Base-by-base conservation (phyloP, 306 rosid genomes). In the Clitoria ternatea region DNA sequence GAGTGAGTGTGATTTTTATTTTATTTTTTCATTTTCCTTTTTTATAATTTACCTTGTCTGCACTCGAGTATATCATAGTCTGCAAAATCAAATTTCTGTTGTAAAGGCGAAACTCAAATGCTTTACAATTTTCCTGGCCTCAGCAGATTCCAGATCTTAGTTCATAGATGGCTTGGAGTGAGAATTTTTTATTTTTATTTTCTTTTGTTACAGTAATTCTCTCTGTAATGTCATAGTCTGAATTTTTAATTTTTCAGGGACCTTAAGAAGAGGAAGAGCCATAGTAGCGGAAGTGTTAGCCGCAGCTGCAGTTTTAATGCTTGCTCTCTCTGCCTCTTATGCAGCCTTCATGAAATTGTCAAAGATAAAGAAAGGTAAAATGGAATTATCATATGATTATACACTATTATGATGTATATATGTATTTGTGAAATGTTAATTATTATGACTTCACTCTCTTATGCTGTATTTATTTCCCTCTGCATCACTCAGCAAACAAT, bases 261-360 rank as follows among this genome's bases (percentile, higher is more conserved):
- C 60, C 26, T 54, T 77, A 27, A 77, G 44, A 32, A 78, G 70
- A 75, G 79, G 86, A 79, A 83, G 92, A 76, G 66, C 52, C 26
- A 80, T 75, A 15, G 40, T 72, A 76, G 90, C 98, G 67, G 74
- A 64, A 11, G 85, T 73, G 37, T 54, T 88, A 62, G 87, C 88
- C 26, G 85, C 64, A 32, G 84, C 68, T 61, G 98, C 98, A 14
- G 71, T 82, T 74, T 1, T 79, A 13, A 20, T 85, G 82, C 85
- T 92, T 1, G 70, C 67, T 66, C 76, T 81, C 45, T 85, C 72
- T 57, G 92, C 81, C 66, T 78, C 74, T 44, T 92, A 83, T 82
- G 86, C 83, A 12, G 69, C 53, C 63, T 83, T 83, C 70, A 71
- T 74, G 48, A 88, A 77, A 71, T 43, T 83, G 26, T 73, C 79